A percentile compares a stretch with the other conserved stretches of the same genome.
Conservation (phyloP, 2,329 filamentous ascomycete species). For the Scortechinia acanthostroma region DNA sequence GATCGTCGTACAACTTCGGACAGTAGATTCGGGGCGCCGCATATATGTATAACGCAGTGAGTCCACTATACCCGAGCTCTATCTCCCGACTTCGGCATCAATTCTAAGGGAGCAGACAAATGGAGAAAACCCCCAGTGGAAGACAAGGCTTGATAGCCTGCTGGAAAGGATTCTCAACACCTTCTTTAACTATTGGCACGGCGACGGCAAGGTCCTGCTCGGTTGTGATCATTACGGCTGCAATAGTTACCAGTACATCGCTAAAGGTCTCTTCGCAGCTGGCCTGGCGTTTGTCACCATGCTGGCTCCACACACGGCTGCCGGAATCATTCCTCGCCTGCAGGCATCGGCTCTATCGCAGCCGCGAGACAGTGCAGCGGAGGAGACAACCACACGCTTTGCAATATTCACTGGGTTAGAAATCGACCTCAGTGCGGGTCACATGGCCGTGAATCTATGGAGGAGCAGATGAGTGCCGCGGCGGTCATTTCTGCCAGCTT, state of each 20-base stretch:
- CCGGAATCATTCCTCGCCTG: conserved; percentile 16
- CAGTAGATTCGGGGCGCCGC: conserved; percentile 27
- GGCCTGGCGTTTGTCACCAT: conserved; percentile 21
- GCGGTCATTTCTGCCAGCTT: conserved; percentile 15
- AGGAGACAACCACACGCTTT: conserved; percentile 12
- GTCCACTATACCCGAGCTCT: conserved; percentile 12
- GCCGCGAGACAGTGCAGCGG: conserved; percentile 20
- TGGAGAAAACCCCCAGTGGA: conserved; percentile 22
- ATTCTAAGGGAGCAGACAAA: conserved; percentile 7
- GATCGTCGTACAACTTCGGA: conserved; percentile 36
- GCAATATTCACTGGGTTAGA: conserved; percentile 20
- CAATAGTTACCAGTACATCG: conserved; percentile 23
- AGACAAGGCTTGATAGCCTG: conserved; percentile 16
- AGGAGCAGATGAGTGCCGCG: conserved; percentile 21
- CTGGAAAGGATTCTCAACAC: conserved; percentile 17
- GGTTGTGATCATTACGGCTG: conserved; percentile 29
- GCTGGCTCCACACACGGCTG: conserved; percentile 18
- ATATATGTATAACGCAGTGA: conserved; percentile 34
- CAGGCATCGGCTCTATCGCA: conserved; percentile 16
- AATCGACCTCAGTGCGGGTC: conserved; percentile 19
- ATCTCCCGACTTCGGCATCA: conserved; percentile 5
- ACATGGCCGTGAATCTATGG: conserved; percentile 21
- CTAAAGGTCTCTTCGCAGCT: conserved; percentile 21
- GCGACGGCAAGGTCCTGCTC: conserved; percentile 23
- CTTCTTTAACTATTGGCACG: conserved; percentile 14